Evolutionary conservation across 371 early-diverging fungal species (phyloP), one percentile per base, ranked within the genome.

Genomic region (Mortierella sp.): DNA sequence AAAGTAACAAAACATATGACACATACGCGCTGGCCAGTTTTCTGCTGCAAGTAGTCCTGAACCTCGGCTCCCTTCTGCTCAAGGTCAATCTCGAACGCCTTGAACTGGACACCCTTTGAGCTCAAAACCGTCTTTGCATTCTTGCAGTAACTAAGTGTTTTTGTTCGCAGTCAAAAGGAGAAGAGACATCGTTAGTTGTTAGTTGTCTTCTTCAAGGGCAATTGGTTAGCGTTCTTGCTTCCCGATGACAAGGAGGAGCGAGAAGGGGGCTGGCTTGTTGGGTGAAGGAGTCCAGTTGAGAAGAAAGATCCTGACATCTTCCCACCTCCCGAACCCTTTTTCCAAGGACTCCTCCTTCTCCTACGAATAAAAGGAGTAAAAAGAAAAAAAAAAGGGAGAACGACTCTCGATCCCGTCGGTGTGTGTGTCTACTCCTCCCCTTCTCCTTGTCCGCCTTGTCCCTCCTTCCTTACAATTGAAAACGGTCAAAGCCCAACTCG

Each of bases 21-120:
- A 71, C 72, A 31, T 76, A 76, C 83, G 64, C 93, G 86, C 89
- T 95, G 95, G 13, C 92, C 91, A 24, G 93, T 95, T 82, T 91
- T 89, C 64, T 87, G 71, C 19, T 71, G 69, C 69, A 96, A 88
- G 74, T 91, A 90, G 10, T 69, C 80, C 83, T 95, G 96, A 40
- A 96, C 94, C 9, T 88, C 88, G 31, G 77, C 53, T 24, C 96
- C 96, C 78, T 96, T 88, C 1, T 50, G 8, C 80, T 83, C 80
- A n/a, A 73, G 77, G 44, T 83, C 84, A 43, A 83, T 80, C 61
- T 83, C 84, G 43, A 26, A 83, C 5, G 71, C 64, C 69, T 75
- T 83, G 75, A 75, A 83, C 16, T 73, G 64, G 50, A 83, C 3
- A 46, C 75, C 78, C 72, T 80, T 80, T 43, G 24, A 72, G 14